Percentiles rank a stretch among this genome's conserved stretches.
These are phyloP conservation scores for Magnusiomyces ingens DNA, from an alignment of 1,139 yeast genomes.

Conservation along the genomic window DNA sequence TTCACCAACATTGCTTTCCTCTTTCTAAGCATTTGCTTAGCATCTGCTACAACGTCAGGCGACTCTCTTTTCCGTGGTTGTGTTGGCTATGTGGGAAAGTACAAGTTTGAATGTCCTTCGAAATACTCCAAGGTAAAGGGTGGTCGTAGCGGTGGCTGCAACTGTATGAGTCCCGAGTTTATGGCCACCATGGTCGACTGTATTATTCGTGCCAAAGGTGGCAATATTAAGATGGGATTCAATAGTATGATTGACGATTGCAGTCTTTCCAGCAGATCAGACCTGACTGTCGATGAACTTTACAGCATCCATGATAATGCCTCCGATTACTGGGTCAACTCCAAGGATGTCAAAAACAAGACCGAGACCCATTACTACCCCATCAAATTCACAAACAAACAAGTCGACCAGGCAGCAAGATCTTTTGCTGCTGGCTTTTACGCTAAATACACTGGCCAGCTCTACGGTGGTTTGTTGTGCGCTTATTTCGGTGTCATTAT, in stretches of 20 bases:
- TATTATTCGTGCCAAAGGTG: constrained; percentile 1
- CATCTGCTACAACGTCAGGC: not conserved
- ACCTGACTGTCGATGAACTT: not conserved
- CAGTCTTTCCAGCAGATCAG: not conserved
- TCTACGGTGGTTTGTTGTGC: constrained; percentile 22
- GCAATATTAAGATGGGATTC: constrained; percentile 1
- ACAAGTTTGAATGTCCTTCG: not conserved
- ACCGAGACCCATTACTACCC: constrained; percentile 2
- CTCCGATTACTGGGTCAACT: constrained; percentile 3
- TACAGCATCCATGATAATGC: not conserved
- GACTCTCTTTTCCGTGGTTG: constrained; percentile 4
- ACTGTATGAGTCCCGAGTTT: constrained; percentile 8
- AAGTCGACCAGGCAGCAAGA: not conserved
- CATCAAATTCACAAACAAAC: constrained; percentile 1
- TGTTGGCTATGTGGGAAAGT: not conserved
- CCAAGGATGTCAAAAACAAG: constrained; percentile 2
- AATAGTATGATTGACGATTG: not conserved
- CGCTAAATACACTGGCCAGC: constrained; percentile 1
- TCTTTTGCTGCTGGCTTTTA: not conserved
- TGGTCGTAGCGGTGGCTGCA: not conserved
- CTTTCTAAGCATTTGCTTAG: not conserved
- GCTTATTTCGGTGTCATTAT: constrained; percentile 25
- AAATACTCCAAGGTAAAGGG: constrained; percentile 1
- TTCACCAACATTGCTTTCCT: not conserved
- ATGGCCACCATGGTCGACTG: constrained; percentile 13